Conservation (phyloP, 306 rosid species). For the Ochetophila trinervis region DNA sequence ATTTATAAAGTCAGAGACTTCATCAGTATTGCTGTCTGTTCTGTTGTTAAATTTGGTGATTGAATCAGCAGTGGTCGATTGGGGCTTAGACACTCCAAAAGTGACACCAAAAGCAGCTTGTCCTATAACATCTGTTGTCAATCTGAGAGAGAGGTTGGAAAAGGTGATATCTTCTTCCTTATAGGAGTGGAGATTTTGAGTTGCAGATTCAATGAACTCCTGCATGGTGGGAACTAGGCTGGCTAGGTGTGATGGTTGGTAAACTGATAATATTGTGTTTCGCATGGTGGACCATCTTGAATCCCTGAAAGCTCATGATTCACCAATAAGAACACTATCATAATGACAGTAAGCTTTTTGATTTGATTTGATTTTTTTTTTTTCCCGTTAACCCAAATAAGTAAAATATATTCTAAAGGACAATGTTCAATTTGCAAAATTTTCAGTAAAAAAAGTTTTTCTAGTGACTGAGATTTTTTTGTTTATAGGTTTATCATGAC, state of each 20-base stretch:
- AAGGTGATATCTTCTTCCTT: conserved; percentile 49
- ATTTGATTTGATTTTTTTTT: too few relatives aligned
- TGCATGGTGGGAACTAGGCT: conserved; percentile 83
- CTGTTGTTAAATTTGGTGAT: conserved; percentile 2
- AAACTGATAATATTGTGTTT: conserved; percentile 65
- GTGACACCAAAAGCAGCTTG: conserved; percentile 90
- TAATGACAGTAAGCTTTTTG: too few relatives aligned
- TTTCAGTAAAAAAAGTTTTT: too few relatives aligned
- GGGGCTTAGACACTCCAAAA: conserved; percentile 67
- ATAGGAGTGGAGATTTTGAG: conserved; percentile 51
- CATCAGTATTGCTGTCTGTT: conserved; percentile 17
- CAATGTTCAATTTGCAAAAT: too few relatives aligned
- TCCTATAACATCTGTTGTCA: conserved; percentile 82
- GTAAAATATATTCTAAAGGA: too few relatives aligned
- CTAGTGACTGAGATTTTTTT: too few relatives aligned
- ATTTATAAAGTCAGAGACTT: conserved; percentile 70
- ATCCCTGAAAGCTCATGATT: conserved; percentile 55
- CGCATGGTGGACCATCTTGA: conserved; percentile 89
- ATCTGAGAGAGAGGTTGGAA: conserved; percentile 64
- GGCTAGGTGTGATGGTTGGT: conserved; percentile 77
- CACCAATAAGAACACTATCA: too few relatives aligned
- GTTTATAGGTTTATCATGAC: too few relatives aligned
- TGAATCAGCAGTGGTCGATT: conserved; percentile 25
- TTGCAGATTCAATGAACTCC: conserved; percentile 64
- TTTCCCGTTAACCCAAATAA: too few relatives aligned